Conservation (phyloP, 2,329 filamentous ascomycete species). For the Paecilomyces formosus region DNA sequence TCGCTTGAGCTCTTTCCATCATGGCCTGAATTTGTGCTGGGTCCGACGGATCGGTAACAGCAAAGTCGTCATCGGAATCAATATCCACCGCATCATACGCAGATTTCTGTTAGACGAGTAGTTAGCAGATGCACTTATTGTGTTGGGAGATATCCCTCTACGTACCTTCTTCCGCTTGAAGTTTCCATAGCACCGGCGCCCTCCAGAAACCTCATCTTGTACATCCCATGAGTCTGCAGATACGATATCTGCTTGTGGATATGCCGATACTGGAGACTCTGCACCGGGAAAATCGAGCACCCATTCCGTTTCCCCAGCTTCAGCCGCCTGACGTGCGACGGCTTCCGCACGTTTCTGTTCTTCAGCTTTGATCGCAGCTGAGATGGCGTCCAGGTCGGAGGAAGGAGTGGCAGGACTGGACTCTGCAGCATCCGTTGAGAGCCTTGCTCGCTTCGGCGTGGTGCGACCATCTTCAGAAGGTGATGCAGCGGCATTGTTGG, state of each 20-base stretch:
- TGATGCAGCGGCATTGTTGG: constrained; percentile 37
- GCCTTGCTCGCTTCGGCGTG: constrained; percentile 28
- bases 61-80: constrained; percentile 5
- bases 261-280: constrained; percentile 7
- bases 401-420: constrained; percentile 16
- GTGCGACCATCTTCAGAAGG: constrained; percentile 38
- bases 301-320: constrained; percentile 39
- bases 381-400: constrained; percentile 32
- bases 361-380: constrained; percentile 32
- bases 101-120: not conserved
- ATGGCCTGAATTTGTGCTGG: constrained; percentile 9
- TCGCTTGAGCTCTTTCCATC: constrained; percentile 12
- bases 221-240: constrained; percentile 26
- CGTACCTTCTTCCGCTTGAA: constrained; percentile 28
- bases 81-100: not conserved
- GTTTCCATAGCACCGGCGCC: constrained; percentile 31
- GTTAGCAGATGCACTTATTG: not conserved
- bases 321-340: constrained; percentile 31
- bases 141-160: not conserved
- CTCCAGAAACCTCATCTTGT: constrained; percentile 22
- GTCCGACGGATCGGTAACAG: constrained; percentile 2
- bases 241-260: constrained; percentile 20
- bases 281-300: constrained; percentile 27
- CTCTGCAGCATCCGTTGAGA: constrained; percentile 16
- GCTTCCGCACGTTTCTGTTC: constrained; percentile 34